A percentile compares a stretch with the other conserved stretches of the same genome.
Conservation (phyloP, 371 early-diverging fungal species). For the Amoeboaphelidium protococcarum region DNA sequence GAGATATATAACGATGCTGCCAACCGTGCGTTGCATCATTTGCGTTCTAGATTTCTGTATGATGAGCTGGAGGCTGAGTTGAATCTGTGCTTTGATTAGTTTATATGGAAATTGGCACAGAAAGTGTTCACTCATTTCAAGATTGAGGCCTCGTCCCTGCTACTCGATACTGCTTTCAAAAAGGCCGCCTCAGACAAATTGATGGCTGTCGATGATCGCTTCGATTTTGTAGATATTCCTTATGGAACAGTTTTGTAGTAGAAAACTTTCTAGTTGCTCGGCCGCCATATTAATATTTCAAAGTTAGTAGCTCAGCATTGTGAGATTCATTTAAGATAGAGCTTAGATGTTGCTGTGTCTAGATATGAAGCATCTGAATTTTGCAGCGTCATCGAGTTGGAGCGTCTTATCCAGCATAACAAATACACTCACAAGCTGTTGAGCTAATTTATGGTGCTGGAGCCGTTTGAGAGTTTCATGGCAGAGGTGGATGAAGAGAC, state of each 20-base stretch:
- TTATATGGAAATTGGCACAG: conserved; percentile 13
- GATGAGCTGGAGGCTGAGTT: conserved; percentile 22
- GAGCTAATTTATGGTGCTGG: conserved; percentile 8
- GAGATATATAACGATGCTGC: conserved; percentile 22
- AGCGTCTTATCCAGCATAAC: conserved; percentile 8
- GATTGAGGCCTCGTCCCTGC: conserved; percentile 9
- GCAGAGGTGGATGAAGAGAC: conserved; percentile 15
- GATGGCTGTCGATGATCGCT: too few species aligned
- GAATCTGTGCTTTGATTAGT: conserved; percentile 18
- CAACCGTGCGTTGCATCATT: conserved; percentile 7
- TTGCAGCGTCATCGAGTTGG: conserved; percentile 13
- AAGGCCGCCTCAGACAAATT: too few species aligned
- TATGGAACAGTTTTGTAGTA: conserved; percentile 9
- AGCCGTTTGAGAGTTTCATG: conserved; percentile 15
- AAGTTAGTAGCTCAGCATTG: conserved; percentile 10
- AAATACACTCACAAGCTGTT: conserved; percentile 10
- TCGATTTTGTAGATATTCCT: too few species aligned
- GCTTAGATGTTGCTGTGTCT: conserved; percentile 13
- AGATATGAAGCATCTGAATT: conserved; percentile 16
- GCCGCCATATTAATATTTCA: conserved; percentile 11
- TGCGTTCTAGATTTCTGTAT: conserved; percentile 15
- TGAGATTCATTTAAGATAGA: conserved; percentile 11
- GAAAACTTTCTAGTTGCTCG: conserved; percentile 13
- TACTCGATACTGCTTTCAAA: too few species aligned
- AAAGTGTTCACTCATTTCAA: conserved; percentile 18